Evolutionary conservation across 345 rosid species (phyloP), one percentile per base, ranked within the genome.

Genomic region (Passiflora organensis): DNA sequence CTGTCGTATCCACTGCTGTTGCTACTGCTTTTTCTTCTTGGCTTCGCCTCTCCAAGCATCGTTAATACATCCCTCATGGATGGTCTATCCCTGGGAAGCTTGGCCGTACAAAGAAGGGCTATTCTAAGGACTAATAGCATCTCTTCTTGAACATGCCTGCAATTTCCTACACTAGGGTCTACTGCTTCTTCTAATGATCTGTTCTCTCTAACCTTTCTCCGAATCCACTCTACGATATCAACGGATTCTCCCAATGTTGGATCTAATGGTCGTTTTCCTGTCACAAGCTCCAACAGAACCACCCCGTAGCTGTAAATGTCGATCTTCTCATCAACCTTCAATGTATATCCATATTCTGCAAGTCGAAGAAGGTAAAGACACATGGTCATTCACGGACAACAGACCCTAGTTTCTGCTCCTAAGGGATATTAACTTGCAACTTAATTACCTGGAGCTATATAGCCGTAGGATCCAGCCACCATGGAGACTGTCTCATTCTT

Each of bases 391-490:
- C 9, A 13, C 13, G 22, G 39, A 3, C 25, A 5, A 21, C 23
- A 13, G n/a, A 12, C 13, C 21, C 11, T 11, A 37, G 19, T 20
- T 38, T 18, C 25, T 6, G 24, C 51, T 5, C 9, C 16, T 9
- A 41, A 19, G 20, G n/a, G n/a, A 1, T 11, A 23, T 28, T 39
- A 39, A 20, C 19, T 24, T 41, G 53, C 13, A 25, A 56, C 66
- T 69, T n/a, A 37, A 37, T 37, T 69, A 91, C 98, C 95, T 8
- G 95, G 95, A 43, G 96, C 98, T 6, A 91, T 91, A 77, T 86
- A 91, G 13, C 96, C 95, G 58, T 84, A 88, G n/a, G 98, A 91
- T 36, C 98, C 98, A 23, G 98, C 96, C 53, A 91, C 96, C 85
- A 86, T 76, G 0, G 95, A 86, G 53, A 88, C 89, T 16, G 95